Evolutionary conservation across 2,329 filamentous ascomycete species (phyloP), one percentile per base, ranked within the genome.

Genomic region (Colletotrichum liriopes): DNA sequence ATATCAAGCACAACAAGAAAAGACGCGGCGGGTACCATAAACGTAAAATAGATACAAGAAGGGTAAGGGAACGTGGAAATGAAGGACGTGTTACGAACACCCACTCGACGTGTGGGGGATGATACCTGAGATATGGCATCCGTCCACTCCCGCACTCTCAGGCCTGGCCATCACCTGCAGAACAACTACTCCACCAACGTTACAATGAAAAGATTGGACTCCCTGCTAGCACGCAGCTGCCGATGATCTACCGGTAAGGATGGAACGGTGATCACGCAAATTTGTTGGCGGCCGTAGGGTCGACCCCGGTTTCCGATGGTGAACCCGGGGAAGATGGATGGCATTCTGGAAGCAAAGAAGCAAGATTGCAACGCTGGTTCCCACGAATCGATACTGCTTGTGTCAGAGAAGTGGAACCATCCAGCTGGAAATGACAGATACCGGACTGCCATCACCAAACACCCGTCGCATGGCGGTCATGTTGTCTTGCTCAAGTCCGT

Each of bases 181-280:
- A 54, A 23, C 47, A 41, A 45, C 23, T 45, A 16, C 43, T 39
- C 49, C 29, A 43, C 39, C 45, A n/a, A 26, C 56, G 41, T 32
- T 59, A 52, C 26, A 56, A 41, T 35, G 23, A 58, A 29, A n/a
- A 12, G 55, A 20, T 8, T n/a, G 12, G 37, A n/a, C 12, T 16
- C 39, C 47, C 20, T 39, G 39, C 5, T 20, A 41, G 49, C 16
- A 43, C 29, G 43, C 11, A 47, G 37, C 26, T 64, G 59, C 59
- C 59, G 59, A 49, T 32, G 65, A 72, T 69, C 59, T 47, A 35
- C 64, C 58, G 41, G 69, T 54, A 60, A 52, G 59, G 59, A 69
- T 72, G 65, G 51, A 59, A 69, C 65, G 59, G 68, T 58, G 52
- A 68, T 72, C 65, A 68, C 54, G 65, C 54, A 69, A 37, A 63